Conservation (phyloP, 179 eudicot species). For the Drosera spatulata region DNA sequence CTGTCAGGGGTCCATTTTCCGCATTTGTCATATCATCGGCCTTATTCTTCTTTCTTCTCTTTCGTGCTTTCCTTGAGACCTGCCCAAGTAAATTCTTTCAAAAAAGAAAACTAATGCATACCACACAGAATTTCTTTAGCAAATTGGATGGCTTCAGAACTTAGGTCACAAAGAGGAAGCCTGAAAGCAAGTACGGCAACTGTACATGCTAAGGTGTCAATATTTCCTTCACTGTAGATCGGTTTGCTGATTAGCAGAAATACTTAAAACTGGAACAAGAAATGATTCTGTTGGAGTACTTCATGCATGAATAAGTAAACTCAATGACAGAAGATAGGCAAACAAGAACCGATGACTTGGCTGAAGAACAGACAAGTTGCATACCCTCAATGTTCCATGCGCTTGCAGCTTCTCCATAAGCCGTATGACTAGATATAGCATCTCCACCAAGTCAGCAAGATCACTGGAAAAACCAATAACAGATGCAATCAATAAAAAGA, state of each 20-base stretch:
- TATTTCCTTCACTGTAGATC: too few species aligned
- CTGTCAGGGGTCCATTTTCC: conserved; percentile 25
- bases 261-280: too few species aligned
- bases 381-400: conserved; percentile 86
- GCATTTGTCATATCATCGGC: conserved; percentile 19
- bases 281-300: too few species aligned
- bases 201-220: too few species aligned
- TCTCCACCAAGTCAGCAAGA: conserved; percentile 87
- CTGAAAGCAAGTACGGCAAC: background rate
- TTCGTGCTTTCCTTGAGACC: conserved; percentile 78
- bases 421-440: conserved; percentile 54
- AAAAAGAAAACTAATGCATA: background rate
- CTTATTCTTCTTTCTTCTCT: conserved; percentile 39
- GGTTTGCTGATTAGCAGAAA: too few species aligned
- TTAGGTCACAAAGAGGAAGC: too few species aligned
- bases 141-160: background rate
- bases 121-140: background rate
- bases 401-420: conserved; percentile 92
- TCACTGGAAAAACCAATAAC: conserved; percentile 41
- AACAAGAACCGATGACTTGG: background rate
- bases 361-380: conserved; percentile 1
- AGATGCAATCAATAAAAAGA: conserved; percentile 12
- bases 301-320: background rate
- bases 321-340: background rate
- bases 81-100: conserved; percentile 7